Percentiles rank a stretch among this genome's conserved stretches.
phyloP scores from a whole-genome alignment of 495 filamentous ascomycete genomes.

The Chlorociboria aeruginascens region DNA sequence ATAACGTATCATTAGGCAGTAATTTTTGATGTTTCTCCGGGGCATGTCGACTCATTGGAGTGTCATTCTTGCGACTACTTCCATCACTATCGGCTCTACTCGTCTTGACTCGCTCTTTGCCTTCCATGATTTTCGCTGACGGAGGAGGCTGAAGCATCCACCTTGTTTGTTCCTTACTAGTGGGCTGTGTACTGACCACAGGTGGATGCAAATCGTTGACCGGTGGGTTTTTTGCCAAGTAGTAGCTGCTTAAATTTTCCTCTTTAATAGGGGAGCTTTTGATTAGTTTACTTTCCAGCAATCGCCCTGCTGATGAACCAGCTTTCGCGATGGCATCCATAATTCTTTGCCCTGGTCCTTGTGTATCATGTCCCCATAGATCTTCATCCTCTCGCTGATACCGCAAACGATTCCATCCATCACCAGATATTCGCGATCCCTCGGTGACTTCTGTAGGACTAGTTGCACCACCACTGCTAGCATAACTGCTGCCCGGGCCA shows the following conservation, averaged over 20 bases:
- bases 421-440: slow-evolving; percentile 19
- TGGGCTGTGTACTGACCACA: slow-evolving; percentile 62
- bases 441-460: slow-evolving; percentile 23
- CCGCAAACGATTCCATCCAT: slow-evolving; percentile 58
- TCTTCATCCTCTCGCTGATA: slow-evolving; percentile 81
- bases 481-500: slow-evolving; percentile 22
- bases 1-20: slow-evolving; percentile 16
- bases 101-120: slow-evolving; percentile 50
- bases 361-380: slow-evolving; percentile 48
- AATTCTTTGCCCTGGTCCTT: slow-evolving; percentile 14
- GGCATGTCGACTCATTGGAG: slow-evolving; percentile 27
- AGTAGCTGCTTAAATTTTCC: slow-evolving; percentile 32
- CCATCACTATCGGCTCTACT: slow-evolving; percentile 36
- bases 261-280: slow-evolving; percentile 29
- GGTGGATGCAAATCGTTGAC: slow-evolving; percentile 83
- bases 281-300: slow-evolving; percentile 38
- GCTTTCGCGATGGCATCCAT: slow-evolving; percentile 36
- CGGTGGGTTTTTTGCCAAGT: slow-evolving; percentile 62
- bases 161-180: slow-evolving; percentile 50
- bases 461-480: slow-evolving; percentile 18
- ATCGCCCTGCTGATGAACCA: slow-evolving; percentile 27
- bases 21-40: slow-evolving; percentile 24
- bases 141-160: slow-evolving; percentile 93
- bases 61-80: slow-evolving; percentile 20
- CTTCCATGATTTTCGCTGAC: slow-evolving; percentile 73